Base-by-base conservation (phyloP, 495 filamentous ascomycete genomes). In the Apiosordaria backusii region DNA sequence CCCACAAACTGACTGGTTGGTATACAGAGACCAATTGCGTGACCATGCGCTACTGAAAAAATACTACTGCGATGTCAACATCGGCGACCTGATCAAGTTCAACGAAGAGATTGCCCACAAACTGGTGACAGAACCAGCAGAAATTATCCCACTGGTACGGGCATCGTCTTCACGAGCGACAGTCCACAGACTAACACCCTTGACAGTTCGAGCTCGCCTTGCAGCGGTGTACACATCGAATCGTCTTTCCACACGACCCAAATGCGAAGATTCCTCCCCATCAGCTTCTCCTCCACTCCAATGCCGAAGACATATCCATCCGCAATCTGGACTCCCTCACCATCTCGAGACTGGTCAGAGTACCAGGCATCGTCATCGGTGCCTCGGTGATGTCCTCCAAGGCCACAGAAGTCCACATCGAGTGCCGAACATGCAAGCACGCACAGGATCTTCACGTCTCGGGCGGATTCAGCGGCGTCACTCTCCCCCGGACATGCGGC, bases 341-440 rank as follows among this genome's bases (percentile, higher is more conserved):
- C 73, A 94, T 99, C 69, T 96, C 95, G 6, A 88, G 93, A 70
- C 91, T 99, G 50, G 93, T 99, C 25, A 88, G 96, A 57, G 96
- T 98, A 57, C 94, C 95, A 6, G 96, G 96, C 45, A 99, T 99
- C 67, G 90, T 99, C 57, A 98, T 99, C 73, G 94, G 96, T 59
- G 96, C 96, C 59, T 97, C 94, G 0, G 96, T 96, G 16, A 89
- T 97, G 75, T 96, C 93, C 18, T 97, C 94, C 10, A 98, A 98
- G 83, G 90, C 96, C 23, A 98, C 93, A 10, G 79, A 87, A 15
- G 84, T 99, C 21, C 83, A 89, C 71, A 89, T 98, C 64, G 89
- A 93, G 80, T 99, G 96, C 80, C 88, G 92, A 69, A 92, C 88
- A 70, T 99, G 96, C 80, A 84, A 87, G 59, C 86, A 92, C 67